Evolutionary conservation across 805 yeast genomes (phyloP), one percentile per base, ranked within the genome.

Genomic region (Yarrowia hollandica): DNA sequence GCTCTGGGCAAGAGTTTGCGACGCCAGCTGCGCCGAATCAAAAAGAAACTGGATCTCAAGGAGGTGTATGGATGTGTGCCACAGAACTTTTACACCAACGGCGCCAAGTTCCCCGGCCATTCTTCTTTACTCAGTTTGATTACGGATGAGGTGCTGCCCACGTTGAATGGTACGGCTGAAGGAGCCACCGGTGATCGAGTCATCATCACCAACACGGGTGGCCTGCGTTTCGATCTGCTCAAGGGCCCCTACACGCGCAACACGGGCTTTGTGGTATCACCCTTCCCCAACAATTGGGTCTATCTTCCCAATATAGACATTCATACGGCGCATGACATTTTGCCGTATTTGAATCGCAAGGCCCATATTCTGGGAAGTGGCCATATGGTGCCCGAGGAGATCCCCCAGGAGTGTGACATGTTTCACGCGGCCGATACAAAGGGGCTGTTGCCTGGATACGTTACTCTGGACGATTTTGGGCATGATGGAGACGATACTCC

Each of bases 401-500:
- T 19, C 33, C 41, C 50, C 16, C 54, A 50, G 12, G 64, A 64
- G n/a, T 42, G 65, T 22, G 65, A 65, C 12, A 46, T 61, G 39
- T 64, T 65, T n/a, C 31, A 60, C 18, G 25, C 35, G 3, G 44
- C 42, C 19, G 37, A 22, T 2, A 19, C 46, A 3, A 21, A 30
- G 28, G 55, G 42, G 18, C 52, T 35, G 31, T 10, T 61, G 48
- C 52, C 38, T 5, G 99, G 99, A 0, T 88, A 86, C 65, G 84
- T 83, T 0, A 92, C 99, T 0, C 66, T 72, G 44, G 99, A 94
- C 68, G 98, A 92, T 67, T 77, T 79, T 65, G 99, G 97, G 0
- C 72, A 76, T 63, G 83, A 84, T 62, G 99, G 99, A 19, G 99
- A 94, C 69, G 98, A 75, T 75, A 78, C 90, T 34, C 65, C 83